Base-by-base conservation (phyloP, 805 yeast species). In the Candida cerambycidarum region DNA sequence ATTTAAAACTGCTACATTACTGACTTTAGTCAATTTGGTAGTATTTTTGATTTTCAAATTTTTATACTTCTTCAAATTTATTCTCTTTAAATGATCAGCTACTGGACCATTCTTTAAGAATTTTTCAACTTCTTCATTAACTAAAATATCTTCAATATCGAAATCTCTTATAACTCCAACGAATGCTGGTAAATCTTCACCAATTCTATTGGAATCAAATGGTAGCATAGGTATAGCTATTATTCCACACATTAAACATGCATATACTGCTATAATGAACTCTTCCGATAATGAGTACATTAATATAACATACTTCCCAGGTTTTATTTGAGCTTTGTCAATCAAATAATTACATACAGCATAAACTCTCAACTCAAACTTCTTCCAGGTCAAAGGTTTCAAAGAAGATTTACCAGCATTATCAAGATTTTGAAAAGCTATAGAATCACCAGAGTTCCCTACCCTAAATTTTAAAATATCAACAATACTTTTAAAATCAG, bases 241-340 rank as follows among this genome's bases (percentile, higher is more conserved):
- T 4, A 89, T 44, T 7, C 97, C 96, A 41, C 89, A 77, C 43
- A 83, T 64, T 59, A 92, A 77, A 58, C 98, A 92, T 0, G 99
- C 97, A 61, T 82, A 80, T 1, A 89, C 71, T 2, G 95, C 88
- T 21, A 88, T 79, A 4, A 84, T 79, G 56, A 79, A 92, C 47
- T 93, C 98, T 44, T 90, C 96, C 1, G 89, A 80, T 35, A 92
- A 76, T 0, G 95, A 84, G 58, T 88, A 89, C 83, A 89, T 83
- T 54, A 93, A 66, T 3, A 89, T 73, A 3, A 89, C 92, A 48
- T 74, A 69, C 41, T 85, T 86, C 0, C 96, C 96, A 2, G 85
- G 72, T 41, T 66, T 73, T 34, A 88, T 58, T 2, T 74, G 68
- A 1, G 80, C 75, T 61, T 87, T 90, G 33, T 78, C 85, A 27